Base-by-base conservation (phyloP, 495 filamentous ascomycete genomes). In the Aspergillus steynii region DNA sequence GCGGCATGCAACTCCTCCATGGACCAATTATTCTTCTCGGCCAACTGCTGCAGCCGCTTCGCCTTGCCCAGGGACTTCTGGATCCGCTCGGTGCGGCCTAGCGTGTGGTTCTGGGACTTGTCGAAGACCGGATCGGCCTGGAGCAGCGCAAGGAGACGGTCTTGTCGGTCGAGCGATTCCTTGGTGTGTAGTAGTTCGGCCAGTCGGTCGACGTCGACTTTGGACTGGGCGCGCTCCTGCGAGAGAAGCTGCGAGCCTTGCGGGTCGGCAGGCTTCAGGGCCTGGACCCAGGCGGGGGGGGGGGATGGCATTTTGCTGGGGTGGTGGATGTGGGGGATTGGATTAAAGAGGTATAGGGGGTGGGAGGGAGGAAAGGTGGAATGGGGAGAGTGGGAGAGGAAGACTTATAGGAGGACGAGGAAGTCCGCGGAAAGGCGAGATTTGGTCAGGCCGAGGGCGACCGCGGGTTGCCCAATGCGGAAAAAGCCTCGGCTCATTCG, bases 91-190 rank as follows among this genome's bases (percentile, higher is more conserved):
- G 85, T 81, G 45, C 87, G 78, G 53, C 87, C 86, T 57, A 82
- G 73, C 55, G 84, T 84, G 71, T 89, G 86, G 63, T 89, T 90
- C 61, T 86, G 83, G 4, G 83, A 84, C 69, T 89, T 90, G 69
- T 89, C 84, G 61, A 90, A 90, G 50, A 88, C 81, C 63, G 83
- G 80, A 53, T 90, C 85, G 0, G 76, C 61, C 65, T 85, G 71
- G 5, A 90, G 77, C 8, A 88, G 71, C 14, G 77, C 63, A 12
- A 90, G 69, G 8, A 90, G 73, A 8, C 72, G 69, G 5, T 81
- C 64, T 65, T 86, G 84, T 29, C 81, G 76, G 28, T 83, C 73
- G 14, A 89, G 68, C 3, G 75, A 70, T 54, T 87, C 78, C 65
- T 80, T 82, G 6, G 84, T 85, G 67, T 86, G 85, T 9, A 90